Conservation (phyloP, 192 early-diverging fungal species). For the Mortierella antarctica region DNA sequence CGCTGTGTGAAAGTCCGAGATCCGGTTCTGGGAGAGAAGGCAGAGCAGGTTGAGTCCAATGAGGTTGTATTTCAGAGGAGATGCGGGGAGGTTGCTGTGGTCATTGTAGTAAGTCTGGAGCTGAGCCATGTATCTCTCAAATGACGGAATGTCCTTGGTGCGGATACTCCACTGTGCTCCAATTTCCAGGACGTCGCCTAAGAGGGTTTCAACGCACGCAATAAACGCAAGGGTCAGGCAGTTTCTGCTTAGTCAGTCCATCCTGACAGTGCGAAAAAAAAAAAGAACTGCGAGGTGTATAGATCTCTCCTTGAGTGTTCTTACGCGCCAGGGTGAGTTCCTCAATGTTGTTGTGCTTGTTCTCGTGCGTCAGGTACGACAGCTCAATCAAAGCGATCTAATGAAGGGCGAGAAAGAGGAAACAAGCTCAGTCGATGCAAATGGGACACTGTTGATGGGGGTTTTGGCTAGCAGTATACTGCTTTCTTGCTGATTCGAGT, state of each 20-base stretch:
- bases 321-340: conserved; percentile 55
- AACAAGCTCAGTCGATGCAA: neutral
- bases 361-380: conserved; percentile 56
- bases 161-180: conserved; percentile 91
- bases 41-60: conserved; percentile 94
- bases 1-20: conserved; percentile 99
- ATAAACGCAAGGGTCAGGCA: neutral
- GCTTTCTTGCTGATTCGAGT: no score
- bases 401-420: neutral
- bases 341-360: conserved; percentile 46
- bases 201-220: neutral
- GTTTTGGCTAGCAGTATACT: no score
- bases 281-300: neutral
- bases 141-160: conserved; percentile 89
- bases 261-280: neutral
- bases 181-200: conserved; percentile 90
- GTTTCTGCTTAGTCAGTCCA: neutral
- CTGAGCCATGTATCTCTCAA: conserved; percentile 96
- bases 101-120: conserved; percentile 91
- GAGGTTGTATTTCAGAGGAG: conserved; percentile 87
- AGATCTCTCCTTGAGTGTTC: no score
- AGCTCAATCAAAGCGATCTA: conserved; percentile 66
- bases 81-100: conserved; percentile 74
- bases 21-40: conserved; percentile 91
- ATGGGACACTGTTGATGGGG: neutral